Evolutionary conservation across 495 filamentous ascomycete species (phyloP).

Genomic region (Talaromyces nanjingensis): DNA sequence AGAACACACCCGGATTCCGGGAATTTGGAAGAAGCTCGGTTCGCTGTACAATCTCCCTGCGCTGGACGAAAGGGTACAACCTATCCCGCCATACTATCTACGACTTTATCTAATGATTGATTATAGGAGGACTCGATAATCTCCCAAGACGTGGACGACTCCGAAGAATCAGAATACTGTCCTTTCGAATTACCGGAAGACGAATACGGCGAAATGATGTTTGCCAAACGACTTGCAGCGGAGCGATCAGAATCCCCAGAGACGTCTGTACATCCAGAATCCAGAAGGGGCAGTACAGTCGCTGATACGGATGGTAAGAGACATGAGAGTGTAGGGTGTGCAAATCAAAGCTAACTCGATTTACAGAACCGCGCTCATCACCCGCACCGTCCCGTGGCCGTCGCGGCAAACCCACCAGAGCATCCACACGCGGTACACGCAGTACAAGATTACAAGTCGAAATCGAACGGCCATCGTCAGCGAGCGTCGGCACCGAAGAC

Average conservation of each 20-base stretch:
- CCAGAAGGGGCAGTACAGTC: conserved; percentile 37
- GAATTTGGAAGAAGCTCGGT: conserved; percentile 84
- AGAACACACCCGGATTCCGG: conserved; percentile 77
- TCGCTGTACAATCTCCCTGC: conserved; percentile 81
- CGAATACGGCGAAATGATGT: conserved; percentile 71
- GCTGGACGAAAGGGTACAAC: conserved; percentile 72
- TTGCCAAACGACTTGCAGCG: conserved; percentile 55
- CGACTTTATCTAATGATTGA: background rate
- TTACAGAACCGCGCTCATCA: conserved; percentile 41
- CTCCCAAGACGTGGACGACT: conserved; percentile 53
- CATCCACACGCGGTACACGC: conserved; percentile 33
- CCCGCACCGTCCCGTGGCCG: conserved; percentile 40
- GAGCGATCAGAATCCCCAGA: conserved; percentile 52
- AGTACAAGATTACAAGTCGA: conserved; percentile 37
- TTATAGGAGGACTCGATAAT: conserved; percentile 42
- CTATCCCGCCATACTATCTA: conserved; percentile 9
- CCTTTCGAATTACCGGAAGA: conserved; percentile 73
- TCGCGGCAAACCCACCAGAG: conserved; percentile 32
- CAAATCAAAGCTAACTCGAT: conserved; percentile 3
- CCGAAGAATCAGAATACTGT: conserved; percentile 45
- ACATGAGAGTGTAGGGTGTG: conserved; percentile 5
- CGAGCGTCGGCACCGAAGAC: conserved; percentile 21
- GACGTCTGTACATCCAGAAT: conserved; percentile 38
- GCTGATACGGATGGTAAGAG: conserved; percentile 48
- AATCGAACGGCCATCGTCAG: conserved; percentile 23